Evolutionary conservation across 192 early-diverging fungal species (phyloP).

Genomic region (Coemansia sp.): DNA sequence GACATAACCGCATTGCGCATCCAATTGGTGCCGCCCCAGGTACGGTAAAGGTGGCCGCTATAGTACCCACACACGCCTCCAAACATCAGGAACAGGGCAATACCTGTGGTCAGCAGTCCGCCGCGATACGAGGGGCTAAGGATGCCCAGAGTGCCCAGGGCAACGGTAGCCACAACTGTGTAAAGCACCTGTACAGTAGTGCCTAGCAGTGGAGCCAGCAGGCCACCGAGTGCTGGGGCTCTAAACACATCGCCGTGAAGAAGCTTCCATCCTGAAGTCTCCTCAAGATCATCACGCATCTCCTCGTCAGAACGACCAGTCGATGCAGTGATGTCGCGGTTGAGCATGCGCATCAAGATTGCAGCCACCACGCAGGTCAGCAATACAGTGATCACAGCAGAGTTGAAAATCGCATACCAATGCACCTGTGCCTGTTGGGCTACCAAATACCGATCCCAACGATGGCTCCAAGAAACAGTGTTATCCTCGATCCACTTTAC

Average conservation of each 20-base stretch:
- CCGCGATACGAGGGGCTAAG: constrained; percentile 65
- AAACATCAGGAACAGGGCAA: constrained; percentile 56
- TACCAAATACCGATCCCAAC: constrained; percentile 66
- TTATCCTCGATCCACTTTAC: constrained; percentile 64
- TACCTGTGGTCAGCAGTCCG: constrained; percentile 54
- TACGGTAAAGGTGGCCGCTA: constrained; percentile 66
- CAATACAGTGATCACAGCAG: constrained; percentile 60
- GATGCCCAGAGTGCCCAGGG: constrained; percentile 56
- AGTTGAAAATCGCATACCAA: constrained; percentile 71
- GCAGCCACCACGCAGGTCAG: constrained; percentile 63
- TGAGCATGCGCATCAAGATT: constrained; percentile 64
- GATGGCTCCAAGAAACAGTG: constrained; percentile 50
- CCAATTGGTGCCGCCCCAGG: constrained; percentile 68
- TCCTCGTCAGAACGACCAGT: constrained; percentile 53
- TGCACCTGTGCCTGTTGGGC: constrained; percentile 54
- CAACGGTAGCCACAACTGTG: constrained; percentile 52
- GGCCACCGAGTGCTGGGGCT: constrained; percentile 57
- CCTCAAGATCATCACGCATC: constrained; percentile 61
- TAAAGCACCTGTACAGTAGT: constrained; percentile 66
- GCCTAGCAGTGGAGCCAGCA: constrained; percentile 70
- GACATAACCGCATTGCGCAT: constrained; percentile 65
- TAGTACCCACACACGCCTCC: constrained; percentile 62
- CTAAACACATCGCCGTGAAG: constrained; percentile 77
- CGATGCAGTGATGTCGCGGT: constrained; percentile 56
- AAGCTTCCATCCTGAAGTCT: constrained; percentile 71